Evolutionary conservation across 805 yeast genomes (phyloP).

Genomic region (Cyberlindnera petersonii): DNA sequence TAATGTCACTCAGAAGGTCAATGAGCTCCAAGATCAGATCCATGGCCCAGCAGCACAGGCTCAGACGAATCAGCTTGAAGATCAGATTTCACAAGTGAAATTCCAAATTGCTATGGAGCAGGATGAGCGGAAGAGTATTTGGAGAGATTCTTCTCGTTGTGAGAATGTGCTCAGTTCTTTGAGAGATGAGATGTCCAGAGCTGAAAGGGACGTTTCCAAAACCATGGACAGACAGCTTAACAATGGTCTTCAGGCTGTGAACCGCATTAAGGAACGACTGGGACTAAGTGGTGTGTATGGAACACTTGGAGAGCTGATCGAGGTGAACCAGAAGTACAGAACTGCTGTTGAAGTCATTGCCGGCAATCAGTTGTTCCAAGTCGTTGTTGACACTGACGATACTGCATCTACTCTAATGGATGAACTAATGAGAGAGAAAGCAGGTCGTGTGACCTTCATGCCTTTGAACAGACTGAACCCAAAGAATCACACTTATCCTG

Average conservation of each 20-base stretch:
- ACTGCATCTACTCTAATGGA: conserved; percentile 80
- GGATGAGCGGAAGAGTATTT: conserved; percentile 65
- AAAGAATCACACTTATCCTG: conserved; percentile 50
- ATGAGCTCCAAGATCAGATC: conserved; percentile 34
- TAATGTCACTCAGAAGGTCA: conserved; percentile 29
- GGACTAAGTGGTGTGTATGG: conserved; percentile 72
- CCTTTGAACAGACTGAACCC: conserved; percentile 70
- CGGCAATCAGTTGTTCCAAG: conserved; percentile 79
- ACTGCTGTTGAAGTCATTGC: conserved; percentile 87
- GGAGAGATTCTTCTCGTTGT: conserved; percentile 75
- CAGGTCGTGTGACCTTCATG: conserved; percentile 88
- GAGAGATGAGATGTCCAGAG: conserved; percentile 48
- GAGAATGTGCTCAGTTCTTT: conserved; percentile 54
- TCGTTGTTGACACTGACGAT: conserved; percentile 83
- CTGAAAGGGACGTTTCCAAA: conserved; percentile 59
- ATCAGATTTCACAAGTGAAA: conserved; percentile 34
- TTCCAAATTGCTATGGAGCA: conserved; percentile 40
- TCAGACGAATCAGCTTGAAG: conserved; percentile 20
- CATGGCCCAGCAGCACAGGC: conserved; percentile 32
- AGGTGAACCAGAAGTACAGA: conserved; percentile 76
- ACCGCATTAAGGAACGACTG: conserved; percentile 54
- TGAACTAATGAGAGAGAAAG: conserved; percentile 60
- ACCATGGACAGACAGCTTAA: conserved; percentile 73
- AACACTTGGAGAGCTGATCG: conserved; percentile 77
- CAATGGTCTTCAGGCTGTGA: conserved; percentile 66